phyloP scores from a whole-genome alignment of 2,329 filamentous ascomycete genomes.

The Gyromitra esculenta region DNA sequence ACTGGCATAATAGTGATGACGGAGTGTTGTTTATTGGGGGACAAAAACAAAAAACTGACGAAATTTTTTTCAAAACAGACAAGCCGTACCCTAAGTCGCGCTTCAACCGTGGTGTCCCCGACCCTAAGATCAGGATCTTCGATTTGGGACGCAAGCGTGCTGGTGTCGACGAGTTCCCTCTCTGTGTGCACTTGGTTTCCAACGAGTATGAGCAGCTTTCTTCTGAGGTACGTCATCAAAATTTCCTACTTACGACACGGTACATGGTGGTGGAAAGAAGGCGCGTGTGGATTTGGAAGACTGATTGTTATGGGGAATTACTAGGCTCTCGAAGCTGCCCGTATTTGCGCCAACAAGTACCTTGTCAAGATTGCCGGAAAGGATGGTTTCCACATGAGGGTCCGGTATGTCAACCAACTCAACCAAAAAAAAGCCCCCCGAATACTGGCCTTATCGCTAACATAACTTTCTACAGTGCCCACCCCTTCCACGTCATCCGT shows the following conservation, averaged over 20 bases:
- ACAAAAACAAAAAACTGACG: slow-evolving; percentile 32
- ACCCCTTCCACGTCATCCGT: slow-evolving; percentile 99
- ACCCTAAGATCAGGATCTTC: slow-evolving; percentile 93
- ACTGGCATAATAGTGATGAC: slow-evolving; percentile 6
- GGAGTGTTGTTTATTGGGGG: slow-evolving; percentile 30
- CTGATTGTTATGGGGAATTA: slow-evolving; percentile 23
- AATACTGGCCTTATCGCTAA: slow-evolving; percentile 24
- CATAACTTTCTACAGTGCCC: slow-evolving; percentile 68
- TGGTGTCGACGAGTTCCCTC: slow-evolving; percentile 98
- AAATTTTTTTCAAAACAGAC: slow-evolving; percentile 39
- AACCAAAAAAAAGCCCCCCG: background rate
- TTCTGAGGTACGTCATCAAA: slow-evolving; percentile 71
- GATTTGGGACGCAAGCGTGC: slow-evolving; percentile 98
- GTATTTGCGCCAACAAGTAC: slow-evolving; percentile 99
- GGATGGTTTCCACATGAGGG: slow-evolving; percentile 77
- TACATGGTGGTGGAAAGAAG: background rate
- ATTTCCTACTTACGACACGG: background rate
- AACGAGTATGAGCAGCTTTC: slow-evolving; percentile 99
- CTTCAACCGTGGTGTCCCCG: slow-evolving; percentile 99
- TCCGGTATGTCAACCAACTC: slow-evolving; percentile 62
- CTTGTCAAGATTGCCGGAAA: slow-evolving; percentile 76
- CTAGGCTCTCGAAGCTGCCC: slow-evolving; percentile 91
- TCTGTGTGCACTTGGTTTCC: slow-evolving; percentile 98
- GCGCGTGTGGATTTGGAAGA: background rate
- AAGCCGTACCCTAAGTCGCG: slow-evolving; percentile 90